Evolutionary conservation across 768 basidiomycete species (phyloP).

Genomic region (Mycena leptocephala): DNA sequence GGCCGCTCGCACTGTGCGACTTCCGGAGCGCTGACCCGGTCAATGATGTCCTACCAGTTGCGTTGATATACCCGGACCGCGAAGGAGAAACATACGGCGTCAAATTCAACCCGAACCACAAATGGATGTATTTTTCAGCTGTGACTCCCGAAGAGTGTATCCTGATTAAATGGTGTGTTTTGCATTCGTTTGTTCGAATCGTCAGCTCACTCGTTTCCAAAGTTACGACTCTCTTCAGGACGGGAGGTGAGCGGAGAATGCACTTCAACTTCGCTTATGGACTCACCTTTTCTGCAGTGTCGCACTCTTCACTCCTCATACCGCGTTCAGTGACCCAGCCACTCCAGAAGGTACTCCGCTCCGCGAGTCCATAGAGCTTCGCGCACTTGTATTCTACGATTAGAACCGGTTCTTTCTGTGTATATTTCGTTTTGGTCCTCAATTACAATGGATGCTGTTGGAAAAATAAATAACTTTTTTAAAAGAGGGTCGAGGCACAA

Average conservation of each 20-base stretch:
- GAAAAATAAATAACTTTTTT: too few relatives aligned
- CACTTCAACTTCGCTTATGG: background rate
- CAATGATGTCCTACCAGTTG: conserved; percentile 61
- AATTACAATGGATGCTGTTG: too few relatives aligned
- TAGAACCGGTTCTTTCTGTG: background rate
- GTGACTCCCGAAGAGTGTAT: conserved; percentile 24
- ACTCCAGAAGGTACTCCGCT: conserved; percentile 27
- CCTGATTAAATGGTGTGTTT: conserved; percentile 62
- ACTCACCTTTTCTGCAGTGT: background rate
- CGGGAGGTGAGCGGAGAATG: conserved; percentile 10
- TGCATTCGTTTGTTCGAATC: background rate
- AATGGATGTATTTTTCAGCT: conserved; percentile 63
- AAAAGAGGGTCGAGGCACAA: too few relatives aligned
- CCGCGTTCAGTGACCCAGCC: conserved; percentile 21
- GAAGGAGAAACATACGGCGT: conserved; percentile 70
- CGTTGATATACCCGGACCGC: conserved; percentile 63
- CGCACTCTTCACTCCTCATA: conserved; percentile 28
- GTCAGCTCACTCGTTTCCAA: background rate
- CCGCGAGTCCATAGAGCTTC: conserved; percentile 33
- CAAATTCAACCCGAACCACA: conserved; percentile 61
- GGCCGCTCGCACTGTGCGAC: conserved; percentile 69
- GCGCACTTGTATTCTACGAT: conserved; percentile 33
- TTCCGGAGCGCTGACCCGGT: conserved; percentile 60
- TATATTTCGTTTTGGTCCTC: too few relatives aligned
- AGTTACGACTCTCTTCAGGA: conserved; percentile 30